Evolutionary conservation across 2,329 filamentous ascomycete genomes (phyloP).

Genomic region (Ophiostoma pallidulum): DNA sequence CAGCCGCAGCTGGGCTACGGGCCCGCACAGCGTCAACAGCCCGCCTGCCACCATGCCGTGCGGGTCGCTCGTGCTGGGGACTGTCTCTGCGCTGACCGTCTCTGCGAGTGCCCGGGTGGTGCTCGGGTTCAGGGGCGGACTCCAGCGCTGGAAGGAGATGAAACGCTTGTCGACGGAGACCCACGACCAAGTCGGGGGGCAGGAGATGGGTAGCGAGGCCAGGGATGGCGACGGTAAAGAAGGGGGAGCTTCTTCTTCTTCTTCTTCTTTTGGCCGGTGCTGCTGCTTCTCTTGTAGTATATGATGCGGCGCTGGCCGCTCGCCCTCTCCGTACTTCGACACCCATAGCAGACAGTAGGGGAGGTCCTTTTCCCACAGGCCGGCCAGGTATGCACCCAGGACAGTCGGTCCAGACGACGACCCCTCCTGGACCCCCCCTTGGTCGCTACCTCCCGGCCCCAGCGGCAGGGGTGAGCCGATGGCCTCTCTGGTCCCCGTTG

Average conservation of each 20-base stretch:
- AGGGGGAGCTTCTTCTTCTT: too few species aligned
- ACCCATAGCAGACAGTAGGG: neutral
- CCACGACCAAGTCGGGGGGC: constrained; percentile 4
- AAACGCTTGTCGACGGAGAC: neutral
- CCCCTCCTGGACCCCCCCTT: too few species aligned
- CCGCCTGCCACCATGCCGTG: neutral
- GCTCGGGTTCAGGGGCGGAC: neutral
- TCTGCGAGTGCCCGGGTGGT: neutral
- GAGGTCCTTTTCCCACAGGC: constrained; percentile 1
- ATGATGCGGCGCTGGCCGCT: neutral
- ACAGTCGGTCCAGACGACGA: neutral
- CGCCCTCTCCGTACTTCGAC: neutral
- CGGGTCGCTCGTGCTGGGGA: neutral
- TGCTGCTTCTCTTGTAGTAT: too few species aligned
- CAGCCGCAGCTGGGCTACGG: neutral
- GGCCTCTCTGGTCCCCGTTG: neutral
- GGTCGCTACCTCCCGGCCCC: too few species aligned
- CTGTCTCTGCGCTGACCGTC: neutral
- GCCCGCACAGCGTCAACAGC: neutral
- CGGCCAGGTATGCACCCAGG: neutral
- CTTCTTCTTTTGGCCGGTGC: too few species aligned
- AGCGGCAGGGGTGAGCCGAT: too few species aligned
- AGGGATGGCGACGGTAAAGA: too few species aligned
- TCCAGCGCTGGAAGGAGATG: neutral
- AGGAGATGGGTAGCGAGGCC: neutral